Percentiles rank a stretch among this genome's conserved stretches.
phyloP scores from a whole-genome alignment of 208 protist genomes.

The Crithidia fasciculata region DNA sequence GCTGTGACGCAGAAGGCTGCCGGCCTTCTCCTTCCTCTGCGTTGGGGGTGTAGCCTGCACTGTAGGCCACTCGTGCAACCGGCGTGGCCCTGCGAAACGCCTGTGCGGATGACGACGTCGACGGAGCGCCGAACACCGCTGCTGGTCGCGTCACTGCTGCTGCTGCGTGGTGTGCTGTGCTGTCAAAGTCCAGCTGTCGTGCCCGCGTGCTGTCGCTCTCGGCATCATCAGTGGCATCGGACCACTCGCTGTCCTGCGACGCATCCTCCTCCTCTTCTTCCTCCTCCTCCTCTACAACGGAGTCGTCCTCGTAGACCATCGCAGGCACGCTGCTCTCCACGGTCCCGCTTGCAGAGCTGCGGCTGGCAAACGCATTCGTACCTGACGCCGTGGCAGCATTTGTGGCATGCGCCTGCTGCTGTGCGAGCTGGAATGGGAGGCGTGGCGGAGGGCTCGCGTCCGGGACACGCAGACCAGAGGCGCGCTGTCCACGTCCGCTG shows the following conservation, averaged over 20 bases:
- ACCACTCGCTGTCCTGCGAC: no score
- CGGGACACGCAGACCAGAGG: neutral
- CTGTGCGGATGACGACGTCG: no score
- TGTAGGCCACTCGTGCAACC: conserved; percentile 21
- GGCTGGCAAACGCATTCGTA: neutral
- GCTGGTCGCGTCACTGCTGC: neutral
- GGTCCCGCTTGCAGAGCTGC: neutral
- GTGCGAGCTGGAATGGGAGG: conserved; percentile 5
- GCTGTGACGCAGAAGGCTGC: neutral
- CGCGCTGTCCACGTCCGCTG: neutral
- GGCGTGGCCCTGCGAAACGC: conserved; percentile 22
- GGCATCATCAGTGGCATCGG: no score
- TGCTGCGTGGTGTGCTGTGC: neutral
- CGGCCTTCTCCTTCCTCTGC: neutral
- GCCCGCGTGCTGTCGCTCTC: no score
- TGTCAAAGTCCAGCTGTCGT: no score
- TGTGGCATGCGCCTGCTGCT: neutral
- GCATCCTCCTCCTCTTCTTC: no score
- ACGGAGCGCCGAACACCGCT: neutral
- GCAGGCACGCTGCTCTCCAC: neutral
- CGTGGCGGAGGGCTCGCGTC: conserved; percentile 21
- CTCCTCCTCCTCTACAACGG: no score
- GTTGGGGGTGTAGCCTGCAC: conserved; percentile 16
- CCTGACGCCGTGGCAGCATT: neutral
- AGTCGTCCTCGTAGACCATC: conserved; percentile 12